phyloP scores from a whole-genome alignment of 2,329 filamentous ascomycete species.

The Aspergillus puulaauensis region DNA sequence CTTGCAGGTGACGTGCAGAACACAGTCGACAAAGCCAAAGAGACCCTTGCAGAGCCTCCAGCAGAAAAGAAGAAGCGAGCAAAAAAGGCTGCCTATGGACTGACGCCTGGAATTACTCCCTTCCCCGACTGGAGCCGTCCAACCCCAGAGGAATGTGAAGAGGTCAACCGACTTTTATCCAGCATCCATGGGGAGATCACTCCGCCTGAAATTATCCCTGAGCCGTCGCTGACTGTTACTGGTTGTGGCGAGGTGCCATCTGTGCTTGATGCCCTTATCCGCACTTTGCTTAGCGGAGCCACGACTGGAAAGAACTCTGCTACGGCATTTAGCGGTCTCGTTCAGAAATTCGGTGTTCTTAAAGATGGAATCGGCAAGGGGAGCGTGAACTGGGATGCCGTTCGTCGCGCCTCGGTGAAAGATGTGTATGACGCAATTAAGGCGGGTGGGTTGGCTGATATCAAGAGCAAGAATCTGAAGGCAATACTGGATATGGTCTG shows the following conservation, averaged over 20 bases:
- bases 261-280: conserved; percentile 63
- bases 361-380: conserved; percentile 65
- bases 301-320: conserved; percentile 63
- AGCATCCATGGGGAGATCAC: conserved; percentile 64
- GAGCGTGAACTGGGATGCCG: conserved; percentile 73
- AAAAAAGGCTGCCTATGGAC: conserved; percentile 45
- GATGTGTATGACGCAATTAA: conserved; percentile 70
- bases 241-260: conserved; percentile 69
- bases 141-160: conserved; percentile 66
- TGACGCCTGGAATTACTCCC: conserved; percentile 58
- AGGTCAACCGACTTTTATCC: conserved; percentile 66
- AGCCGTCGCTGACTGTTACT: conserved; percentile 68
- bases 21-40: conserved; percentile 21
- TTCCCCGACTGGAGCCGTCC: conserved; percentile 68
- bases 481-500: conserved; percentile 70
- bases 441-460: conserved; percentile 67
- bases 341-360: conserved; percentile 63
- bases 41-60: not conserved
- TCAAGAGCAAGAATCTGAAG: conserved; percentile 73
- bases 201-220: conserved; percentile 66
- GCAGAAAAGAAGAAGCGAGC: conserved; percentile 1
- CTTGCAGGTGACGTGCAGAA: conserved; percentile 14
- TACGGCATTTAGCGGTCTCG: conserved; percentile 65
- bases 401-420: conserved; percentile 57
- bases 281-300: conserved; percentile 62